phyloP scores from a whole-genome alignment of 805 yeast genomes.

The Kazachstania martiniae region DNA sequence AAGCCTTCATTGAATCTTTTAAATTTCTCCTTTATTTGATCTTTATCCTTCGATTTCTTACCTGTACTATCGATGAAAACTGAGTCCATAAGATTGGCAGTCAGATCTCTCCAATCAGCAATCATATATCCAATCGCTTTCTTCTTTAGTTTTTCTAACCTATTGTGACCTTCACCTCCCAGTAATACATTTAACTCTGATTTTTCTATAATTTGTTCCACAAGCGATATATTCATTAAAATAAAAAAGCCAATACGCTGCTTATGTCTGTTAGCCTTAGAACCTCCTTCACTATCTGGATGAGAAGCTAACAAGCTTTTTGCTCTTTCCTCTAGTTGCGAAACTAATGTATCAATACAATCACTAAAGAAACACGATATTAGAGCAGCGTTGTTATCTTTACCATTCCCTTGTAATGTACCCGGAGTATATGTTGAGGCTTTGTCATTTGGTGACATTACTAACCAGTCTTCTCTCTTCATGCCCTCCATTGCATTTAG shows the following conservation, averaged over 20 bases:
- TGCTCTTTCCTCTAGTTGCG: slow-evolving; percentile 53
- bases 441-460: slow-evolving; percentile 31
- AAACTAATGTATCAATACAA: slow-evolving; percentile 60
- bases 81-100: slow-evolving; percentile 70
- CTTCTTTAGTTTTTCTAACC: slow-evolving; percentile 61
- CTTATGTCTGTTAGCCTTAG: slow-evolving; percentile 19
- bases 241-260: slow-evolving; percentile 55
- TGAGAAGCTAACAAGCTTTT: no score
- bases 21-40: slow-evolving; percentile 74
- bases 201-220: slow-evolving; percentile 63
- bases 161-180: slow-evolving; percentile 44
- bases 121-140: slow-evolving; percentile 63
- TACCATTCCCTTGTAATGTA: slow-evolving; percentile 1
- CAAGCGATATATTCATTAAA: slow-evolving; percentile 56
- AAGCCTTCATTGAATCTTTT: slow-evolving; percentile 71
- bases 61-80: slow-evolving; percentile 43
- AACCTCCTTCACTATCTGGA: slow-evolving; percentile 12
- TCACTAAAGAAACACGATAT: slow-evolving; percentile 66
- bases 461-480: slow-evolving; percentile 57
- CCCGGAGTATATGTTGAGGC: slow-evolving; percentile 16
- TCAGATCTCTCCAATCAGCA: slow-evolving; percentile 70
- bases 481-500: slow-evolving; percentile 38
- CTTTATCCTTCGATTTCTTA: slow-evolving; percentile 62
- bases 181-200: slow-evolving; percentile 45
- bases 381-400: slow-evolving; percentile 32